Percentiles rank a stretch among this genome's conserved stretches.
Conservation (phyloP, 2,329 filamentous ascomycete genomes). For the Penicillium hordei region DNA sequence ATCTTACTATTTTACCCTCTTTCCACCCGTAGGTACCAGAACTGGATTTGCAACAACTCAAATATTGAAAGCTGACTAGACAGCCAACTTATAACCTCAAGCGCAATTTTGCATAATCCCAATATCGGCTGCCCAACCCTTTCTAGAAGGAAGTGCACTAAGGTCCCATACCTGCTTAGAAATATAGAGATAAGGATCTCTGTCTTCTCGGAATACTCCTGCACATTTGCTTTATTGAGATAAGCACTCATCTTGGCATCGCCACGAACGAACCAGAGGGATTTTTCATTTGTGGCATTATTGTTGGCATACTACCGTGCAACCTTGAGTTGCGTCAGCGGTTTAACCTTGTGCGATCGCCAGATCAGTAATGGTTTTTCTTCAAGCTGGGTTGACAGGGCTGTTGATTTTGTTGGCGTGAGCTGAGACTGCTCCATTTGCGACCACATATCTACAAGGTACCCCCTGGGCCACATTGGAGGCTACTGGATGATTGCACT, state of each 20-base stretch:
- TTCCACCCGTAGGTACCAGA: not conserved
- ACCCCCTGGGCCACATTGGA: not conserved
- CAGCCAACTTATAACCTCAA: not conserved
- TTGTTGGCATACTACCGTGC: not conserved
- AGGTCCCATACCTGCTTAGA: constrained; percentile 37
- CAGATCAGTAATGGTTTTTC: not conserved
- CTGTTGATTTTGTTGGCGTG: not conserved
- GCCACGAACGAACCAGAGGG: constrained; percentile 21
- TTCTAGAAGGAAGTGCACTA: constrained; percentile 24
- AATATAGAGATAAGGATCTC: constrained; percentile 30
- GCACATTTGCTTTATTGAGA: constrained; percentile 38
- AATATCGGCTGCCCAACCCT: constrained; percentile 29
- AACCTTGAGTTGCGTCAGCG: not conserved
- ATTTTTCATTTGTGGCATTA: not conserved
- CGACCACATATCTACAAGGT: constrained; percentile 5
- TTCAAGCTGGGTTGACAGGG: not conserved
- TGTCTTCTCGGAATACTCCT: constrained; percentile 37
- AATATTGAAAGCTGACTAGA: not conserved
- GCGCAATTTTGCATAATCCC: constrained; percentile 28
- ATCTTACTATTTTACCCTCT: not conserved
- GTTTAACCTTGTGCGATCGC: not conserved
- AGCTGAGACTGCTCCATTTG: not conserved
- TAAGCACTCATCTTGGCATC: constrained; percentile 32
- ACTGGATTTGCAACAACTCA: not conserved
- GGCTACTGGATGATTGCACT: not conserved